phyloP scores from a whole-genome alignment of 257 asterid genomes.

The Plantago major region DNA sequence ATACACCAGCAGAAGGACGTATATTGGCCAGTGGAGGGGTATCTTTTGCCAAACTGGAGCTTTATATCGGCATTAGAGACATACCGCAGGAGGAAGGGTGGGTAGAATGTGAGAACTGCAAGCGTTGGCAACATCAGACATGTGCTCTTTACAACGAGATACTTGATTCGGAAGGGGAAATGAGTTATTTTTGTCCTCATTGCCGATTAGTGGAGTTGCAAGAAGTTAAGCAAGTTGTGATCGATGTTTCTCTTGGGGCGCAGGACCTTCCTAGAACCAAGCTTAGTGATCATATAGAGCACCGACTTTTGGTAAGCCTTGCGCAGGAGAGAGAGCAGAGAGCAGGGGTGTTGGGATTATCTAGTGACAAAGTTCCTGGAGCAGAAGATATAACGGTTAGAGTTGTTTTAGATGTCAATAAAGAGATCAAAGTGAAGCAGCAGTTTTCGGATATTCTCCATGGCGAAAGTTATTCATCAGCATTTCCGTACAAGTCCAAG shows the following conservation, averaged over 20 bases:
- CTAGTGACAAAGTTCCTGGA: constrained; percentile 54
- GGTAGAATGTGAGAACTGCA: neutral
- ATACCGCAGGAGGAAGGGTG: neutral
- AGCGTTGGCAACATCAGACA: constrained; percentile 5
- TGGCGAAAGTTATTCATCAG: constrained; percentile 47
- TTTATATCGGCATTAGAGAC: neutral
- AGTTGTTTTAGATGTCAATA: constrained; percentile 51
- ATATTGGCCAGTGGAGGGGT: neutral
- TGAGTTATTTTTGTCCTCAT: neutral
- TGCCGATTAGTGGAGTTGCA: constrained; percentile 4
- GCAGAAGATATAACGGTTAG: constrained; percentile 56
- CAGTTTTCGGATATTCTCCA: constrained; percentile 55
- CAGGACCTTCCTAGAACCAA: constrained; percentile 1
- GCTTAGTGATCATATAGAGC: neutral
- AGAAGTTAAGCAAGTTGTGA: neutral
- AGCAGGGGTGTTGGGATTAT: constrained; percentile 37
- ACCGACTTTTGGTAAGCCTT: neutral
- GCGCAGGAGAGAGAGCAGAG: constrained; percentile 46
- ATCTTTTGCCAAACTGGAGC: neutral
- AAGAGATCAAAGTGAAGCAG: constrained; percentile 51
- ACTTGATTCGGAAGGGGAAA: neutral
- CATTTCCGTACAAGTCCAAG: constrained; percentile 66
- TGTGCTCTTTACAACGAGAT: constrained; percentile 1
- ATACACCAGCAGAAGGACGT: neutral
- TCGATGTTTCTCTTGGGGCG: neutral